These are phyloP conservation scores for Populus deltoides DNA, from an alignment of 345 rosid species.

Conservation along the genomic window DNA sequence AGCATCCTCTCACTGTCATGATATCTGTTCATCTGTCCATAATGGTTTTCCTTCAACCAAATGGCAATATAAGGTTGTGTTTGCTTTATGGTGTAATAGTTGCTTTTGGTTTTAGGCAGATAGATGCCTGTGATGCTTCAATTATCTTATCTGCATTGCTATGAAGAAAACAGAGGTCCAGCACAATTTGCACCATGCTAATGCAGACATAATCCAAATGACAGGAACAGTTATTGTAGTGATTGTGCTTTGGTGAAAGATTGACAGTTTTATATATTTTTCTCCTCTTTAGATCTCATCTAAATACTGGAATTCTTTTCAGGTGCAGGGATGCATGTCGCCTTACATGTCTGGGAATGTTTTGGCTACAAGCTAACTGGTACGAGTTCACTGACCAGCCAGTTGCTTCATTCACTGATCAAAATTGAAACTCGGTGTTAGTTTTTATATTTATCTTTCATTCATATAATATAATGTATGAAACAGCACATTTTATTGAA, in stretches of 20 bases:
- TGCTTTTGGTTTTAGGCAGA: background rate
- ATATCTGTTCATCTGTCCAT: background rate
- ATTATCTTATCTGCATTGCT: background rate
- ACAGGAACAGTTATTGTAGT: background rate
- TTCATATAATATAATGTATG: background rate
- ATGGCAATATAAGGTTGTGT: background rate
- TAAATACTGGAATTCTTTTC: constrained; percentile 18
- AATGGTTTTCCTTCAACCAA: background rate
- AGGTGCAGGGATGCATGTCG: constrained; percentile 77
- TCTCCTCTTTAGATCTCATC: background rate
- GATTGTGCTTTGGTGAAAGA: background rate
- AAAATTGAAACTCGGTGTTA: background rate
- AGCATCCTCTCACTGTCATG: background rate
- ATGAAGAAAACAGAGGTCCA: background rate
- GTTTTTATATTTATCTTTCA: background rate
- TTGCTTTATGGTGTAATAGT: background rate
- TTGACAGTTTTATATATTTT: background rate
- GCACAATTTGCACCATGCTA: background rate
- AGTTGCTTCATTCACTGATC: background rate
- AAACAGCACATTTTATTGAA: background rate
- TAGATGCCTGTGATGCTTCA: background rate
- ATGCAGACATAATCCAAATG: background rate
- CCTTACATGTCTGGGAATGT: constrained; percentile 71
- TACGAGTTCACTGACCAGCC: background rate
- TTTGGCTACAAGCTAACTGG: constrained; percentile 46